Conservation (phyloP, 1,284 basidiomycete genomes). For the Ganoderma lucidum region DNA sequence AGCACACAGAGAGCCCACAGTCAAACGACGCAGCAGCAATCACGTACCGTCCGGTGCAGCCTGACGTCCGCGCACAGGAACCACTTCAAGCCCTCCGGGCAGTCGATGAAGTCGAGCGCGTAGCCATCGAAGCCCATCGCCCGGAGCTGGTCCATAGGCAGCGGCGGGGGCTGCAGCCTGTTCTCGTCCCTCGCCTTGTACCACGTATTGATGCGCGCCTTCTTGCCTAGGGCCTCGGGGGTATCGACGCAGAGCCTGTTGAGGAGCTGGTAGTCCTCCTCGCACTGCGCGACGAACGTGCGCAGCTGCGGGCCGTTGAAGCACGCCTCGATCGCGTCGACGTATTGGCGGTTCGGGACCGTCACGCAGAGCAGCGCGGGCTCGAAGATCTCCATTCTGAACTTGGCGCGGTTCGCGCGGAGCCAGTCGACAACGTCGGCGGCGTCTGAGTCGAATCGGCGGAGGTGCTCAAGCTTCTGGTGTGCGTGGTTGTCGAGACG, state of each 20-base stretch:
- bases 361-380: slow-evolving; percentile 81
- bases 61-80: slow-evolving; percentile 68
- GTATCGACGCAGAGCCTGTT: slow-evolving; percentile 74
- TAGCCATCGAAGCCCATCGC: slow-evolving; percentile 82
- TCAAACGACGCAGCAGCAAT: neutral
- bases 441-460: slow-evolving; percentile 62
- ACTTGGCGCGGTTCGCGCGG: slow-evolving; percentile 68
- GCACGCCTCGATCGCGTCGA: slow-evolving; percentile 80
- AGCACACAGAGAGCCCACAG: too few relatives aligned
- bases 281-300: slow-evolving; percentile 89
- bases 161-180: slow-evolving; percentile 55
- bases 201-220: slow-evolving; percentile 70
- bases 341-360: slow-evolving; percentile 71
- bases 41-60: slow-evolving; percentile 74
- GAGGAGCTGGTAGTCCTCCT: slow-evolving; percentile 82
- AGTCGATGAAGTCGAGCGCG: slow-evolving; percentile 80
- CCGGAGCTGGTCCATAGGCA: slow-evolving; percentile 64
- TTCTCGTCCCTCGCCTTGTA: slow-evolving; percentile 54
- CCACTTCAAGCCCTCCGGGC: slow-evolving; percentile 69
- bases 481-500: slow-evolving; percentile 67
- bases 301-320: slow-evolving; percentile 69
- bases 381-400: slow-evolving; percentile 87
- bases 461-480: slow-evolving; percentile 63
- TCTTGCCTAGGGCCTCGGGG: slow-evolving; percentile 58
- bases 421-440: slow-evolving; percentile 83